Evolutionary conservation across 306 rosid species (phyloP).

Genomic region (Quercus rubra): DNA sequence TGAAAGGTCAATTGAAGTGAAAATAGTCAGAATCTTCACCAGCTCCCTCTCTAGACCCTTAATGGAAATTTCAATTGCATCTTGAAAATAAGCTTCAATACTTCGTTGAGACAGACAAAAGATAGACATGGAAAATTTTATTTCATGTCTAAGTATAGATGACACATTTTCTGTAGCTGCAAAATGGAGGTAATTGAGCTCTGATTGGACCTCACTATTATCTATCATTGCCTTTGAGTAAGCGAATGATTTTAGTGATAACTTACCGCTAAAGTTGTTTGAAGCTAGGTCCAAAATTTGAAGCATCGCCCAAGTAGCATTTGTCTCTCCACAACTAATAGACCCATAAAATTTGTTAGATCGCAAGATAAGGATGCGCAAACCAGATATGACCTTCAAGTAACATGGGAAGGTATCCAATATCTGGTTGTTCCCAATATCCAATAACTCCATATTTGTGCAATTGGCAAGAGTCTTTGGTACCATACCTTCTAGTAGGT

Average conservation of each 20-base stretch:
- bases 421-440: slow-evolving; percentile 36
- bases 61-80: too few relatives aligned
- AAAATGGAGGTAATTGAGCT: slow-evolving; percentile 15
- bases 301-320: slow-evolving; percentile 23
- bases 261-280: neutral
- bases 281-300: slow-evolving; percentile 36
- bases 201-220: neutral
- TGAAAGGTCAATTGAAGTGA: too few relatives aligned
- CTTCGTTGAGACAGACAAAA: too few relatives aligned
- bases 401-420: neutral
- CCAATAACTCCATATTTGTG: slow-evolving; percentile 17
- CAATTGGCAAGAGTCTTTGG: slow-evolving; percentile 30
- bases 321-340: neutral
- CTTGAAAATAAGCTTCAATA: too few relatives aligned
- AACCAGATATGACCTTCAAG: slow-evolving; percentile 2
- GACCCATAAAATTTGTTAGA: slow-evolving; percentile 19
- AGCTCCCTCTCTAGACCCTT: too few relatives aligned
- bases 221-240: slow-evolving; percentile 6
- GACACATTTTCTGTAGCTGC: too few relatives aligned
- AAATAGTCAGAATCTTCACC: too few relatives aligned
- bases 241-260: neutral
- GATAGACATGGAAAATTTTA: too few relatives aligned
- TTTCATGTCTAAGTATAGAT: too few relatives aligned
- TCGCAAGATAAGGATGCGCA: slow-evolving; percentile 29
- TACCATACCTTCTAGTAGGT: slow-evolving; percentile 14